Conservation (phyloP, 768 basidiomycete genomes). For the Coprinellus micaceus region DNA sequence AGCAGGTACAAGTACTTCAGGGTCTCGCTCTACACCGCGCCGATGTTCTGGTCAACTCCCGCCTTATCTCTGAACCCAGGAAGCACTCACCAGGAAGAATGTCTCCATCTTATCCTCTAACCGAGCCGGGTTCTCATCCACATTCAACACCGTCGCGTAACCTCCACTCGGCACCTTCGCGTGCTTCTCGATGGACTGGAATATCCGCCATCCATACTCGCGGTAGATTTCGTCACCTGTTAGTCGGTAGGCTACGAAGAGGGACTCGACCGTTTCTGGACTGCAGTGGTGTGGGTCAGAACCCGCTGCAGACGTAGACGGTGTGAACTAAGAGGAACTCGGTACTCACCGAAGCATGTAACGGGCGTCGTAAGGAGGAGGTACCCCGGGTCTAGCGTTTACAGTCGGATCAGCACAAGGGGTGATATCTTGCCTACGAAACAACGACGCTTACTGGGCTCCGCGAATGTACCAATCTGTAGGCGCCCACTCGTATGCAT, state of each 20-base stretch:
- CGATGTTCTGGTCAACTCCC: too few species aligned
- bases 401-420: background rate
- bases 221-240: constrained; percentile 84
- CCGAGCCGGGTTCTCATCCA: constrained; percentile 66
- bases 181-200: constrained; percentile 84
- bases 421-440: too few species aligned
- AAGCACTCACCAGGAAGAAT: constrained; percentile 72
- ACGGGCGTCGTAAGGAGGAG: constrained; percentile 73
- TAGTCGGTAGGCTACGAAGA: constrained; percentile 86
- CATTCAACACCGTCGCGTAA: constrained; percentile 82
- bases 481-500: constrained; percentile 31
- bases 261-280: constrained; percentile 90
- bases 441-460: constrained; percentile 44
- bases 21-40: constrained; percentile 69
- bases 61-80: background rate
- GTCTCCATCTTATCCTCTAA: constrained; percentile 94
- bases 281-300: constrained; percentile 28
- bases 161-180: constrained; percentile 77
- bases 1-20: constrained; percentile 90
- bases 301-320: too few species aligned
- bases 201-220: constrained; percentile 84
- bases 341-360: constrained; percentile 76
- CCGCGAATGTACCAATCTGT: constrained; percentile 92
- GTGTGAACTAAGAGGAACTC: too few species aligned
- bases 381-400: constrained; percentile 22